Base-by-base conservation (phyloP, 1,139 yeast genomes). In the Protomyces pachydermus region DNA sequence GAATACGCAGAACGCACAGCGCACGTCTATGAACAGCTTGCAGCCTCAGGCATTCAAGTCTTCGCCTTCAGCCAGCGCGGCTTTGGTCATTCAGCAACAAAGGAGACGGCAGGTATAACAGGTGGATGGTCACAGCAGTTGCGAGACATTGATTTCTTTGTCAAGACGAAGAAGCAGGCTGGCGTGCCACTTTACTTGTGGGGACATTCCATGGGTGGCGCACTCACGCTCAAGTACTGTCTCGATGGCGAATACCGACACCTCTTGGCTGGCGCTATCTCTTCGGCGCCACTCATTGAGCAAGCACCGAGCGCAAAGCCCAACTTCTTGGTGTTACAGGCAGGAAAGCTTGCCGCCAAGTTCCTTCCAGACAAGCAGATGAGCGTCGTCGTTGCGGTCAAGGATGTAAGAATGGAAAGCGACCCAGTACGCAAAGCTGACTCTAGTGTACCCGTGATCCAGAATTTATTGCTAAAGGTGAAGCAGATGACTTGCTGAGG, bases 161-260 rank as follows among this genome's bases (percentile, higher is more conserved):
- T 86, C 67, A 78, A 71, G 39, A 66, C 66, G 16, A 64, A 60
- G 28, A 55, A 69, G 6, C 51, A 68, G 37, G 66, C 66, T 6
- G 76, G 74, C 32, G 71, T 65, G 8, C 68, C 70, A 68, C 72
- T 90, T 52, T 82, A 80, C 71, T 73, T 93, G 68, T 79, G 83
- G 76, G 97, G 97, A 1, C 96, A 88, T 72, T 88, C 96, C n/a
- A 91, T 93, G 97, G 98, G 98, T 57, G 97, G 97, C 23, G 96
- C 88, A 0, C 85, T 90, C 62, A 78, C 79, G 0, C 78, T 91
- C 67, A 88, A 86, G 74, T 91, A 91, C 74, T 88, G 85, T 16
- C 81, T 86, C 61, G 76, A 77, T 56, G 97, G 97, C 2, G 81
- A 78, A 68, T 72, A 82, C 73, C 78, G 79, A 56, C 81, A 83